These are phyloP conservation scores for Trichoderma afroharzianum DNA, from an alignment of 2,329 filamentous ascomycete species.

Conservation along the genomic window DNA sequence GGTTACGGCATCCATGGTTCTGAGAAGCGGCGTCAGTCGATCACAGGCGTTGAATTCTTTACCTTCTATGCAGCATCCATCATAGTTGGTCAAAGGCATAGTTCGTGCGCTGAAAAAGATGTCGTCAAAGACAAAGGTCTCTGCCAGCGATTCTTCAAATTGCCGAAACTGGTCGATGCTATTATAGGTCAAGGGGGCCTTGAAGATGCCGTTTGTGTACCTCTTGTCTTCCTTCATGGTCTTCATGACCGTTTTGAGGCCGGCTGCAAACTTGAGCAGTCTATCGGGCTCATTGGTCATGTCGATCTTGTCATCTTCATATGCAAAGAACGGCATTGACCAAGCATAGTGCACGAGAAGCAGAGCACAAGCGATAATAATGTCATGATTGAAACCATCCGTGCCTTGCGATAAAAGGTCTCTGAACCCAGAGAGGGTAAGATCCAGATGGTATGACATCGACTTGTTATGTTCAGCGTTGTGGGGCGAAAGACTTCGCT, in stretches of 20 bases:
- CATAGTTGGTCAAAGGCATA: not conserved
- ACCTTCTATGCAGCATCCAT: not conserved
- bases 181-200: not conserved
- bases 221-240: not conserved
- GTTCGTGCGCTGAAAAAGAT: not conserved
- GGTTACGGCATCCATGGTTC: not conserved
- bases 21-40: constrained; percentile 7
- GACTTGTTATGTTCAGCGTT: not conserved
- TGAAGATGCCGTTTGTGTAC: constrained; percentile 7
- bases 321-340: constrained; percentile 14
- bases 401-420: not conserved
- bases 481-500: not conserved
- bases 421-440: constrained; percentile 12
- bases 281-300: constrained; percentile 3
- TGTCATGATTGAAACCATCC: not conserved
- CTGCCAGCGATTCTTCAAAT: not conserved
- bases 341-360: constrained; percentile 15
- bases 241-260: constrained; percentile 9
- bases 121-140: not conserved
- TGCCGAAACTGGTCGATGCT: not conserved
- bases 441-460: constrained; percentile 8
- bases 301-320: not conserved
- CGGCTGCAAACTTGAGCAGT: constrained; percentile 9
- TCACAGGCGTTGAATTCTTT: not conserved
- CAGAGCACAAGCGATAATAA: constrained; percentile 6